phyloP scores from a whole-genome alignment of 2,329 filamentous ascomycete species.

The Cadophora luteo-olivacea region DNA sequence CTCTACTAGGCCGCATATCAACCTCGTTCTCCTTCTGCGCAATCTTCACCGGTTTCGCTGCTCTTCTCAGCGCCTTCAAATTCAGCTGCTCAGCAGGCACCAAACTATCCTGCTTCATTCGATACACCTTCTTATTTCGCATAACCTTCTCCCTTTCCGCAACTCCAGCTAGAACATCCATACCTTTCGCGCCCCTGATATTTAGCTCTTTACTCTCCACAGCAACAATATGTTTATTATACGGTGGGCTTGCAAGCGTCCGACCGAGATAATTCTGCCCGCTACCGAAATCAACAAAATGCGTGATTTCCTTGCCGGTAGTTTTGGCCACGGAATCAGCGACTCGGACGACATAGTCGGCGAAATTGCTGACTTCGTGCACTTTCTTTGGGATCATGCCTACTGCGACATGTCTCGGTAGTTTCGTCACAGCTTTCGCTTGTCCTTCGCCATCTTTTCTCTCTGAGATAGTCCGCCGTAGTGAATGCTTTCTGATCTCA shows the following conservation, averaged over 20 bases:
- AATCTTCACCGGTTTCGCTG: slow-evolving; percentile 44
- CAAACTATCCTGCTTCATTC: slow-evolving; percentile 45
- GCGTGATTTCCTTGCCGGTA: slow-evolving; percentile 70
- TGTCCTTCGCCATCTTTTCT: slow-evolving; percentile 44
- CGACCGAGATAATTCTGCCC: slow-evolving; percentile 96
- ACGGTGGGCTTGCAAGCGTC: slow-evolving; percentile 82
- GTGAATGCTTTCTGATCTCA: slow-evolving; percentile 71
- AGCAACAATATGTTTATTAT: slow-evolving; percentile 86
- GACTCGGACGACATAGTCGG: slow-evolving; percentile 76
- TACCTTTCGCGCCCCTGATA: slow-evolving; percentile 81
- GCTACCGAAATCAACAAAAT: slow-evolving; percentile 94
- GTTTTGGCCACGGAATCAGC: slow-evolving; percentile 63
- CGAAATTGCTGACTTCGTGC: slow-evolving; percentile 91
- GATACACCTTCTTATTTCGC: slow-evolving; percentile 83
- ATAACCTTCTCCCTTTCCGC: slow-evolving; percentile 75
- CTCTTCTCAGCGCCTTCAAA: slow-evolving; percentile 48
- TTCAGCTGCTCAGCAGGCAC: slow-evolving; percentile 51
- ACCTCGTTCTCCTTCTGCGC: slow-evolving; percentile 37
- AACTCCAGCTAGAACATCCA: slow-evolving; percentile 83
- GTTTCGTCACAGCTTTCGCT: slow-evolving; percentile 48
- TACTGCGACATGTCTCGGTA: slow-evolving; percentile 76
- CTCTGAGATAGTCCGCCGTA: slow-evolving; percentile 64
- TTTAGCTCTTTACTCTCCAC: slow-evolving; percentile 89
- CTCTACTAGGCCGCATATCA: slow-evolving; percentile 59
- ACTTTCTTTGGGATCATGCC: slow-evolving; percentile 97